phyloP scores from a whole-genome alignment of 495 filamentous ascomycete species.

The Xylaria castorea region DNA sequence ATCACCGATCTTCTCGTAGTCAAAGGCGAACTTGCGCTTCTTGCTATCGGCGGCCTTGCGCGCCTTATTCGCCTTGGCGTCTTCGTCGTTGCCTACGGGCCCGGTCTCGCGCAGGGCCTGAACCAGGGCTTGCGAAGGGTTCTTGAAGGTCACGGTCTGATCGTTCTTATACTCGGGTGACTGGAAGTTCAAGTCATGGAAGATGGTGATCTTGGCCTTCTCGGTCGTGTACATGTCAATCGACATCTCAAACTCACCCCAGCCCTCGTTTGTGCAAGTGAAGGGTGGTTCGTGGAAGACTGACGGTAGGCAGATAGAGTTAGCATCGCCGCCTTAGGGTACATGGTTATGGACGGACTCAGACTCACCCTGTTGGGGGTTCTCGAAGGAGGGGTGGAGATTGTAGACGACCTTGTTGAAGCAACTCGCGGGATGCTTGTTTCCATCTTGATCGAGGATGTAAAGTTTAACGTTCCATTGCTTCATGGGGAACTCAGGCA shows the following conservation, averaged over 20 bases:
- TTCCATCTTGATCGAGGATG: constrained; percentile 64
- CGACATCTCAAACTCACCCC: constrained; percentile 98
- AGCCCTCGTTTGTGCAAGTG: constrained; percentile 89
- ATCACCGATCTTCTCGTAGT: constrained; percentile 98
- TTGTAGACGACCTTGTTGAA: constrained; percentile 93
- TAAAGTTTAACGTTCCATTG: constrained; percentile 71
- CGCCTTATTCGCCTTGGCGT: constrained; percentile 58
- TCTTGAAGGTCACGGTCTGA: constrained; percentile 85
- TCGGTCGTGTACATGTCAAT: constrained; percentile 82
- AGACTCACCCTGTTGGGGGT: constrained; percentile 78
- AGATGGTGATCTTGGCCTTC: constrained; percentile 79
- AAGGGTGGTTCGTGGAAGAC: constrained; percentile 86
- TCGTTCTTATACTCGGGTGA: constrained; percentile 80
- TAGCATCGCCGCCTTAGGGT: background rate
- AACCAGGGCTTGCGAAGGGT: constrained; percentile 84
- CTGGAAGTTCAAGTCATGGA: constrained; percentile 92
- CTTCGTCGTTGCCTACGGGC: constrained; percentile 77
- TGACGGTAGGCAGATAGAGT: constrained; percentile 41
- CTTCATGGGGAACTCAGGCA: constrained; percentile 91
- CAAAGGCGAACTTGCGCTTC: constrained; percentile 82
- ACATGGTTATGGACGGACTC: background rate
- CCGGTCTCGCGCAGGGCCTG: constrained; percentile 79
- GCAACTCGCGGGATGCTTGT: constrained; percentile 75
- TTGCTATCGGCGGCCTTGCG: constrained; percentile 72
- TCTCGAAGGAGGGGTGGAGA: constrained; percentile 90